Percentiles rank a stretch among this genome's conserved stretches.
Evolutionary conservation across 129 eudicot species (phyloP).

Genomic region (Centaurea solstitialis): DNA sequence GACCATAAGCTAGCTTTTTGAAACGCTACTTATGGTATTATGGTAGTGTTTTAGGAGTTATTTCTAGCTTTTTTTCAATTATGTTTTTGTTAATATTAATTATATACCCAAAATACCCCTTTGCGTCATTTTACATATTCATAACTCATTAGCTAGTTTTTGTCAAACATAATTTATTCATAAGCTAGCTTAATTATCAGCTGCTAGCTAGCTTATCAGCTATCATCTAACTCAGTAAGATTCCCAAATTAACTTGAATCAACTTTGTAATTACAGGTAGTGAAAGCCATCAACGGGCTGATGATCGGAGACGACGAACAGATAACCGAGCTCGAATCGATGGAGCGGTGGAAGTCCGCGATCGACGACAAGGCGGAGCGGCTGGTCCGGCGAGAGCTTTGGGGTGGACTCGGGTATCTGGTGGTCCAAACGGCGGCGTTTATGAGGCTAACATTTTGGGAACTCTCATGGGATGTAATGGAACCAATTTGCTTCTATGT

Average conservation of each 20-base stretch:
- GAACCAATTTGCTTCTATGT: slow-evolving; percentile 95
- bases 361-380: slow-evolving; percentile 68
- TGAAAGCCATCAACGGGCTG: slow-evolving; percentile 67
- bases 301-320: slow-evolving; percentile 33
- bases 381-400: slow-evolving; percentile 70
- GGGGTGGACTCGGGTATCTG: slow-evolving; percentile 76
- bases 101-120: no score
- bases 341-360: slow-evolving; percentile 59
- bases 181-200: no score
- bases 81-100: no score
- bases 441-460: slow-evolving; percentile 97
- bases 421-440: slow-evolving; percentile 83
- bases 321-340: slow-evolving; percentile 49
- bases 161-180: no score
- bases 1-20: no score
- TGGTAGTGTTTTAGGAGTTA: no score
- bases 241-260: slow-evolving; percentile 39
- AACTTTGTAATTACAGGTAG: slow-evolving; percentile 59
- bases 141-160: no score
- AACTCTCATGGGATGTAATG: slow-evolving; percentile 97
- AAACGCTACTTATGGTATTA: no score
- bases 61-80: no score
- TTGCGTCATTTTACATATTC: no score
- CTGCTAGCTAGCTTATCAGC: no score
- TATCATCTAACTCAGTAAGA: no score